phyloP scores from a whole-genome alignment of 345 rosid genomes.

The Euphorbia tirucalli region DNA sequence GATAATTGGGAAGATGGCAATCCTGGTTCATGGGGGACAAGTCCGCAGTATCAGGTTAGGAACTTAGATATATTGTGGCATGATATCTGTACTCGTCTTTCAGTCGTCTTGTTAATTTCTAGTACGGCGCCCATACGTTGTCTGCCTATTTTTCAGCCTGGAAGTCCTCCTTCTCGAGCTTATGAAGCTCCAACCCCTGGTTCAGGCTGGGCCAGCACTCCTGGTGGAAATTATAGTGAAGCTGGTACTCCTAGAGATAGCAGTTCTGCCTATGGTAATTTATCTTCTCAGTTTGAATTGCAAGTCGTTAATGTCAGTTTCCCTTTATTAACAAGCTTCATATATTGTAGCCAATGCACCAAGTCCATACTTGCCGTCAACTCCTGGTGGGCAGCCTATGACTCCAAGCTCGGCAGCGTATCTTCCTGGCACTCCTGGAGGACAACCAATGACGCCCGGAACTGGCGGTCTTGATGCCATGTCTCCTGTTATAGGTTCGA shows the following conservation, averaged over 20 bases:
- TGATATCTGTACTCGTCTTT: background rate
- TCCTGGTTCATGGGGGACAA: conserved; percentile 86
- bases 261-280: conserved; percentile 65
- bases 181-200: conserved; percentile 98
- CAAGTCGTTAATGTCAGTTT: background rate
- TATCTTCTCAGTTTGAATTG: conserved; percentile 1
- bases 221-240: conserved; percentile 84
- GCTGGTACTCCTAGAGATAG: conserved; percentile 92
- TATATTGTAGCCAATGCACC: conserved; percentile 77
- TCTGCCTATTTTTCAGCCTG: conserved; percentile 58
- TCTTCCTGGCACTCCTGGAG: conserved; percentile 96
- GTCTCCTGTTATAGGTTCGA: conserved; percentile 85
- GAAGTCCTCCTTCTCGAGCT: conserved; percentile 82
- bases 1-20: conserved; percentile 97
- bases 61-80: background rate
- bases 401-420: conserved; percentile 77
- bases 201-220: conserved; percentile 87
- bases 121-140: background rate
- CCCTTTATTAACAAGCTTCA: conserved; percentile 6
- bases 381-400: conserved; percentile 89
- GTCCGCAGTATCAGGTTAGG: conserved; percentile 83
- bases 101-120: background rate
- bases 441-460: conserved; percentile 99
- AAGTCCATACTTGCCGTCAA: conserved; percentile 89
- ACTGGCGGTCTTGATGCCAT: conserved; percentile 77